Evolutionary conservation across 805 yeast species (phyloP).

Genomic region (Wickerhamiella vanderwaltii): DNA sequence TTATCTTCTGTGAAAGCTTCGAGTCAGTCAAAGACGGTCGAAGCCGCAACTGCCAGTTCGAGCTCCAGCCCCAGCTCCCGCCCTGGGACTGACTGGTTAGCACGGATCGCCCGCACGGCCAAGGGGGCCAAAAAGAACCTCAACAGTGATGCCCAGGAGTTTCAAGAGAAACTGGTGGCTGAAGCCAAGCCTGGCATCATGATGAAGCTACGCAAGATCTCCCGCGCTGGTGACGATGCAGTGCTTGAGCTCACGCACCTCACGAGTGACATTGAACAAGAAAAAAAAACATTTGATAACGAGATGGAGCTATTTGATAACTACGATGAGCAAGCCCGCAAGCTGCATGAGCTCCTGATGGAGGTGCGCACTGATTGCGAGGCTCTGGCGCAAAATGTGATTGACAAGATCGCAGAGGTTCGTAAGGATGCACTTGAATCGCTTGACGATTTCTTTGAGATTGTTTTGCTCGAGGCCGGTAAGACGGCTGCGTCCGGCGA

Average conservation of each 20-base stretch:
- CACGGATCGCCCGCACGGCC: slow-evolving; percentile 18
- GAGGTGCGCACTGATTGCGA: slow-evolving; percentile 21
- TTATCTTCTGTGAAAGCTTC: not conserved
- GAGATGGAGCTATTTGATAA: slow-evolving; percentile 17
- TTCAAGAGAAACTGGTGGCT: slow-evolving; percentile 11
- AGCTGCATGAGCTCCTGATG: slow-evolving; percentile 18
- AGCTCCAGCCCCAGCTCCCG: not conserved
- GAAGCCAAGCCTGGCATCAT: slow-evolving; percentile 21
- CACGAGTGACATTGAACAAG: slow-evolving; percentile 19
- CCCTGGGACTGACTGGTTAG: slow-evolving; percentile 13
- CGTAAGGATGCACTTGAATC: slow-evolving; percentile 23
- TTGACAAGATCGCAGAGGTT: slow-evolving; percentile 15
- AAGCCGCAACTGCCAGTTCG: not conserved
- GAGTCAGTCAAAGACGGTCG: not conserved
- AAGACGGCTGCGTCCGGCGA: slow-evolving; percentile 18
- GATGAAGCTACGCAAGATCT: slow-evolving; percentile 17
- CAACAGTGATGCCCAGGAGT: slow-evolving; percentile 16
- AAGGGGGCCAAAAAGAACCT: slow-evolving; percentile 17
- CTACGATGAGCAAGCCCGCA: slow-evolving; percentile 18
- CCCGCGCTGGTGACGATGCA: slow-evolving; percentile 16
- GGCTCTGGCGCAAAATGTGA: slow-evolving; percentile 20
- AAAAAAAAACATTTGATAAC: slow-evolving; percentile 15
- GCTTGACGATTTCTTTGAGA: slow-evolving; percentile 23
- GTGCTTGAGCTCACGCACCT: slow-evolving; percentile 14
- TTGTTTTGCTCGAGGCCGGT: slow-evolving; percentile 21